Percentiles rank a stretch among this genome's conserved stretches.
Evolutionary conservation across 2,329 filamentous ascomycete genomes (phyloP).

Genomic region (Fusarium miscanthi): DNA sequence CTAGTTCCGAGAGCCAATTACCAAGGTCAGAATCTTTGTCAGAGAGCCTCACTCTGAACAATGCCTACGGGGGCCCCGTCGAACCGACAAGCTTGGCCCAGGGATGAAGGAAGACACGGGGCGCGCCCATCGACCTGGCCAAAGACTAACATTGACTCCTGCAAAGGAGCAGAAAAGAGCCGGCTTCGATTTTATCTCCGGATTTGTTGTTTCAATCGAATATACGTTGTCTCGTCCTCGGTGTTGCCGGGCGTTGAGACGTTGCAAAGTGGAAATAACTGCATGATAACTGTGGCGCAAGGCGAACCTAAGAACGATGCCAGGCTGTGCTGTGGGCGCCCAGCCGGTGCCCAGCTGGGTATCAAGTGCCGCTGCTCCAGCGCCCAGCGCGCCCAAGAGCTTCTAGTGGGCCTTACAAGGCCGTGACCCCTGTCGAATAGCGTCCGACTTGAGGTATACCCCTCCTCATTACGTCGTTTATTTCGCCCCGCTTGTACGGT

Average conservation of each 20-base stretch:
- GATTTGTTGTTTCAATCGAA: background rate
- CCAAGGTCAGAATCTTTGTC: background rate
- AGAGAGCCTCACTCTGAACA: conserved; percentile 10
- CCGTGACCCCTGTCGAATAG: conserved; percentile 33
- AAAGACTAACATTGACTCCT: conserved; percentile 3
- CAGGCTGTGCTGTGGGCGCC: conserved; percentile 10
- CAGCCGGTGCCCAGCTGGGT: conserved; percentile 26
- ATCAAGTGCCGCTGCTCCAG: conserved; percentile 11
- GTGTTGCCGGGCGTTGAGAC: conserved; percentile 27
- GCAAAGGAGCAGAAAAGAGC: background rate
- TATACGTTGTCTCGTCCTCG: conserved; percentile 16
- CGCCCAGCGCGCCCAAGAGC: conserved; percentile 19
- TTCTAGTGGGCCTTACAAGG: conserved; percentile 21
- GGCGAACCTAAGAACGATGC: background rate
- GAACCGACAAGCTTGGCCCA: conserved; percentile 7
- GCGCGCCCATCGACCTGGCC: background rate
- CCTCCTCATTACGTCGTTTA: conserved; percentile 45
- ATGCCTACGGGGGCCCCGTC: background rate
- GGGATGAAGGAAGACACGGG: conserved; percentile 2
- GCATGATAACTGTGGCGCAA: conserved; percentile 26
- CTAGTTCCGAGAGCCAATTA: background rate
- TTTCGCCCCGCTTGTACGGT: conserved; percentile 24
- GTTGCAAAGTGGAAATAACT: conserved; percentile 16
- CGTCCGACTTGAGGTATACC: conserved; percentile 33
- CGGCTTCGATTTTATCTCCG: background rate